A percentile compares a stretch with the other conserved stretches of the same genome.
These are phyloP conservation scores for Coniochaeta prunicola DNA, from an alignment of 2,329 filamentous ascomycete genomes.

Conservation along the genomic window DNA sequence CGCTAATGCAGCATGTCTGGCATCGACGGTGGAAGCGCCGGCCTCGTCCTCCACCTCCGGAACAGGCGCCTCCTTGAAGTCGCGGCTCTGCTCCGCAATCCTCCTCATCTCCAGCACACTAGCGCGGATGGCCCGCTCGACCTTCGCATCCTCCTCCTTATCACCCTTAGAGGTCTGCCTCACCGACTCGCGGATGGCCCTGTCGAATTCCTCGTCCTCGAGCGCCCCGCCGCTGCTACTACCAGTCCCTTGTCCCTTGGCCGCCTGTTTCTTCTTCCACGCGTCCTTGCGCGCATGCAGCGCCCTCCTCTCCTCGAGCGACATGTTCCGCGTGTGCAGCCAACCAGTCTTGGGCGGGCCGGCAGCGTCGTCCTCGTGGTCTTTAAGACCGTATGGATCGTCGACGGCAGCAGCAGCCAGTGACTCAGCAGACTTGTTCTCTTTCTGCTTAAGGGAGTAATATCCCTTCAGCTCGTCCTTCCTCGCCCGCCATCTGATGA, in stretches of 20 bases:
- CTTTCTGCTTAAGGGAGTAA: constrained; percentile 43
- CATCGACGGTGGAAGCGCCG: not conserved
- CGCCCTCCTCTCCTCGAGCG: constrained; percentile 43
- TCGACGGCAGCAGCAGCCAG: constrained; percentile 19
- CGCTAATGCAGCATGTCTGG: not conserved
- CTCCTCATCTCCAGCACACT: constrained; percentile 52
- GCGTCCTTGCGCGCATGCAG: constrained; percentile 39
- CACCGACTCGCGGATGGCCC: constrained; percentile 64
- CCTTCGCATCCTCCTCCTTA: constrained; percentile 57
- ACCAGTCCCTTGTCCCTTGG: not conserved
- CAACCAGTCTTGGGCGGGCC: constrained; percentile 35
- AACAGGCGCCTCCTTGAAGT: constrained; percentile 10
- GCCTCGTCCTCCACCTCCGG: not conserved
- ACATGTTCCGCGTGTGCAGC: constrained; percentile 37
- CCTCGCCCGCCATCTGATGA: constrained; percentile 56
- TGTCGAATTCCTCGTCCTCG: constrained; percentile 58
- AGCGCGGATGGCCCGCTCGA: constrained; percentile 68
- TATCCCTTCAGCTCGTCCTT: constrained; percentile 55
- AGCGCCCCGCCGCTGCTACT: constrained; percentile 8
- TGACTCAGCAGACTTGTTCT: constrained; percentile 21
- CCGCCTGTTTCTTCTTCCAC: constrained; percentile 26
- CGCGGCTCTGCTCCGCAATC: constrained; percentile 14
- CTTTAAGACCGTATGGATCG: constrained; percentile 12
- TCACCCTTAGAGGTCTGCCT: constrained; percentile 64
- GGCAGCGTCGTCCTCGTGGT: constrained; percentile 4